Evolutionary conservation across 495 filamentous ascomycete species (phyloP), one percentile per base, ranked within the genome.

Genomic region (Rusavskia elegans): DNA sequence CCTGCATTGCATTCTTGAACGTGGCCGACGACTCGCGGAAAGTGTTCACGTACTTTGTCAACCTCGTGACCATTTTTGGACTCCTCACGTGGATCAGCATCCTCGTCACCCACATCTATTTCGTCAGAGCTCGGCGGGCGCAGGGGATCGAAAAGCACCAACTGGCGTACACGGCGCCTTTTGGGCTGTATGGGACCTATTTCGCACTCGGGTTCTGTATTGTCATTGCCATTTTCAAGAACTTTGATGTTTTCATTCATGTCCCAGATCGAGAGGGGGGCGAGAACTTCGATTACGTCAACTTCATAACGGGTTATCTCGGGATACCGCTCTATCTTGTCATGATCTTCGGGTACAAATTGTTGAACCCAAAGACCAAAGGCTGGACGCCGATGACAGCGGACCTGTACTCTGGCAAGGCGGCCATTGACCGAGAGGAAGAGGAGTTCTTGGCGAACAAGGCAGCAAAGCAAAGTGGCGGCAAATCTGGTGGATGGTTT

Each of bases 1-100:
- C 74, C 23, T 71, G 82, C 2, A 72, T 93, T 7, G 86, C 84
- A 8, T 90, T 80, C 68, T 77, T 94, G 72, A 89, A 87, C 63
- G 83, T 87, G 0, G 73, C 75, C 50, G 78, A 72, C 55, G 77
- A 78, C 57, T 79, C 84, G 0, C 73, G 73, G 50, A 71, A 64
- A 0, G 84, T 94, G 3, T 94, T 94, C 64, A 72, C 68, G 21
- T 92, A 90, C 73, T 92, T 95, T 54, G 82, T 92, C 55, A 87
- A 89, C 61, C 71, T 95, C 30, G 81, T 82, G 32, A 85, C 82
- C 35, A 84, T 89, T 58, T 85, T 87, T 61, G 85, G 85, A 42
- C 71, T 88, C 8, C 49, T 75, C 17, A 66, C 67, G 4, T 75
- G 87, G 85, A 81, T 92, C 53, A 89, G 85, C 0, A 82, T 93